A percentile compares a stretch with the other conserved stretches of the same genome.
phyloP scores from a whole-genome alignment of 768 basidiomycete genomes.

The Kwoniella dendrophila region DNA sequence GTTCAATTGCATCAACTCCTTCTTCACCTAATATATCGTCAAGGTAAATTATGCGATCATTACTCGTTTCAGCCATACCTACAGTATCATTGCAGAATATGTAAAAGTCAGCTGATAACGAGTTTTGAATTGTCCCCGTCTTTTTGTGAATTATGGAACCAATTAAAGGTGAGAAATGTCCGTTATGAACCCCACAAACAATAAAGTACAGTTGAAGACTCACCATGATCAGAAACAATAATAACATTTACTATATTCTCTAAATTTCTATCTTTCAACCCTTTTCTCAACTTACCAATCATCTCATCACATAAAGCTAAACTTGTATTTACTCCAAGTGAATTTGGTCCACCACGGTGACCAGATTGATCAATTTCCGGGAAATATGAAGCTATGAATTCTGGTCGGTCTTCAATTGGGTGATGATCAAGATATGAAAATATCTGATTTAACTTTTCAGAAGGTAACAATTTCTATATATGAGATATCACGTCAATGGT shows the following conservation, averaged over 20 bases:
- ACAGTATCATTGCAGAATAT: no score
- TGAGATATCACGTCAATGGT: not conserved
- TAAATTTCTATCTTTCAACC: slow-evolving; percentile 70
- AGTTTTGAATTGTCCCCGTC: no score
- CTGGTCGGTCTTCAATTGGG: slow-evolving; percentile 70
- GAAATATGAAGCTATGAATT: slow-evolving; percentile 70
- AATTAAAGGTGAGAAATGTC: no score
- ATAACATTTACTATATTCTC: slow-evolving; percentile 81
- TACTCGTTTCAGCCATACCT: slow-evolving; percentile 92
- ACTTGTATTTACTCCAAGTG: slow-evolving; percentile 61
- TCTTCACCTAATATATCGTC: slow-evolving; percentile 76
- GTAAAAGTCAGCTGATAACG: no score
- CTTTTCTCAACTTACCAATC: slow-evolving; percentile 68
- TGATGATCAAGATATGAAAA: slow-evolving; percentile 80
- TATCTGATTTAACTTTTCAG: slow-evolving; percentile 74
- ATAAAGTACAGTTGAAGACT: not conserved
- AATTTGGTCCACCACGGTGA: slow-evolving; percentile 30
- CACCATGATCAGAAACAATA: slow-evolving; percentile 63
- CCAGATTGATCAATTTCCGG: slow-evolving; percentile 23
- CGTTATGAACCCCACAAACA: not conserved
- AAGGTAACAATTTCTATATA: slow-evolving; percentile 57
- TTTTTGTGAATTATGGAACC: no score
- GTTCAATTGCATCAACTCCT: slow-evolving; percentile 66
- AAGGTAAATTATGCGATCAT: slow-evolving; percentile 72
- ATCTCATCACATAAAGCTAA: slow-evolving; percentile 72